Percentiles rank a stretch among this genome's conserved stretches.
phyloP scores from a whole-genome alignment of 495 filamentous ascomycete genomes.

The Friedmanniomyces endolithicus region DNA sequence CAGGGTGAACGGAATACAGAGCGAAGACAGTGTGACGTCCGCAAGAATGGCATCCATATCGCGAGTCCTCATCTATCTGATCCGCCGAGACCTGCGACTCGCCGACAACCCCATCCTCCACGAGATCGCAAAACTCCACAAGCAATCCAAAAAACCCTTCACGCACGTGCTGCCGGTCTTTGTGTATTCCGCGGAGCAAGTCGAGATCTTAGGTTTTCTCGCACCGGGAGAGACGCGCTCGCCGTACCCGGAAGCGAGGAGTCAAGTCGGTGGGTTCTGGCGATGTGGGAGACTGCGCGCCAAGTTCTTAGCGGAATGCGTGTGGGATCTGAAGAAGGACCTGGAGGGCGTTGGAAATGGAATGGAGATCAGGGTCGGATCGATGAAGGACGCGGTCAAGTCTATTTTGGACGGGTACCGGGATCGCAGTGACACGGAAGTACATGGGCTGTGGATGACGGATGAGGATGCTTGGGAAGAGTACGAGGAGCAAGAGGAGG shows the following conservation, averaged over 20 bases:
- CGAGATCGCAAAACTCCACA: slow-evolving; percentile 33
- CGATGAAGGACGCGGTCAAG: slow-evolving; percentile 39
- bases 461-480: slow-evolving; percentile 54
- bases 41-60: slow-evolving; percentile 11
- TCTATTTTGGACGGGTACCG: slow-evolving; percentile 39
- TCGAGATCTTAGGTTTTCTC: slow-evolving; percentile 60
- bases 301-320: slow-evolving; percentile 52
- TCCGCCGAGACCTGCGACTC: slow-evolving; percentile 55
- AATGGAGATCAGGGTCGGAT: slow-evolving; percentile 51
- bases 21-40: background rate
- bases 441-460: slow-evolving; percentile 57
- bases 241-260: slow-evolving; percentile 49
- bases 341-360: slow-evolving; percentile 45
- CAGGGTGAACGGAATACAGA: background rate
- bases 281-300: slow-evolving; percentile 55
- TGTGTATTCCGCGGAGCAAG: slow-evolving; percentile 49
- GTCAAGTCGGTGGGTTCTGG: slow-evolving; percentile 47
- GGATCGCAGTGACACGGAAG: slow-evolving; percentile 28
- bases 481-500: slow-evolving; percentile 43
- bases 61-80: slow-evolving; percentile 45
- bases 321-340: slow-evolving; percentile 52
- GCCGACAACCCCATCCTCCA: slow-evolving; percentile 56
- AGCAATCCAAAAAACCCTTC: slow-evolving; percentile 37
- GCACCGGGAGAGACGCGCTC: slow-evolving; percentile 25
- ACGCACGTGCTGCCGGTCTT: slow-evolving; percentile 57